phyloP scores from a whole-genome alignment of 257 asterid genomes.

The Thymus quinquecostatus region DNA sequence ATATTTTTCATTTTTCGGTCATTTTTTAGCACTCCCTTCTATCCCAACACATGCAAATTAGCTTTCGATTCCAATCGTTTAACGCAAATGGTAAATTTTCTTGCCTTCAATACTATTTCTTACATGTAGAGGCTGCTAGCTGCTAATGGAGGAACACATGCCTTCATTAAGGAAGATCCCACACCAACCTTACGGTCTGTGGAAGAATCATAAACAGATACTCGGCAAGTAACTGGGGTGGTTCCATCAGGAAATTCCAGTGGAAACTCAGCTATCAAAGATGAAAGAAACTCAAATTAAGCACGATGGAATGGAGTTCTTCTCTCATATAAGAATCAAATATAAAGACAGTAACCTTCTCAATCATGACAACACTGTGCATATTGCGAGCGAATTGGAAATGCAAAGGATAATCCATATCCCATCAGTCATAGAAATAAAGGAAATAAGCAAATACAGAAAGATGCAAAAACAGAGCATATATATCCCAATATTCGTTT shows the following conservation, averaged over 20 bases:
- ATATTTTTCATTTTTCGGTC: too few species aligned
- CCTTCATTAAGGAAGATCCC: slow-evolving; percentile 76
- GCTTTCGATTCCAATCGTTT: too few species aligned
- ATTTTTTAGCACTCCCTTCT: too few species aligned
- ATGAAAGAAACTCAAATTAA: slow-evolving; percentile 13
- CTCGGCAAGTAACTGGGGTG: slow-evolving; percentile 91
- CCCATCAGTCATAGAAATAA: too few species aligned
- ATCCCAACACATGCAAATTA: too few species aligned
- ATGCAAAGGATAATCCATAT: slow-evolving; percentile 86
- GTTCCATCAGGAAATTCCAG: slow-evolving; percentile 94
- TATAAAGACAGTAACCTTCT: slow-evolving; percentile 33
- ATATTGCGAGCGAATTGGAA: slow-evolving; percentile 78
- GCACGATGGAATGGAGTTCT: slow-evolving; percentile 6
- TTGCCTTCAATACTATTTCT: slow-evolving; percentile 81
- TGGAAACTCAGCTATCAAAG: slow-evolving; percentile 71
- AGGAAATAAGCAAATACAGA: too few species aligned
- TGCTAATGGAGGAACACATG: slow-evolving; percentile 69
- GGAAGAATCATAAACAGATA: slow-evolving; percentile 73
- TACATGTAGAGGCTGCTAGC: slow-evolving; percentile 92
- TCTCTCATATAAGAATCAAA: slow-evolving; percentile 7
- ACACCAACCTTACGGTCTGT: slow-evolving; percentile 82
- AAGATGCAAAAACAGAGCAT: too few species aligned
- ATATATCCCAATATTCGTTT: too few species aligned
- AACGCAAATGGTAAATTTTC: slow-evolving; percentile 19
- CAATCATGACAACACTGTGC: slow-evolving; percentile 63